These are phyloP conservation scores for Dryadomyces sulphureus DNA, from an alignment of 2,329 filamentous ascomycete species.

Conservation along the genomic window DNA sequence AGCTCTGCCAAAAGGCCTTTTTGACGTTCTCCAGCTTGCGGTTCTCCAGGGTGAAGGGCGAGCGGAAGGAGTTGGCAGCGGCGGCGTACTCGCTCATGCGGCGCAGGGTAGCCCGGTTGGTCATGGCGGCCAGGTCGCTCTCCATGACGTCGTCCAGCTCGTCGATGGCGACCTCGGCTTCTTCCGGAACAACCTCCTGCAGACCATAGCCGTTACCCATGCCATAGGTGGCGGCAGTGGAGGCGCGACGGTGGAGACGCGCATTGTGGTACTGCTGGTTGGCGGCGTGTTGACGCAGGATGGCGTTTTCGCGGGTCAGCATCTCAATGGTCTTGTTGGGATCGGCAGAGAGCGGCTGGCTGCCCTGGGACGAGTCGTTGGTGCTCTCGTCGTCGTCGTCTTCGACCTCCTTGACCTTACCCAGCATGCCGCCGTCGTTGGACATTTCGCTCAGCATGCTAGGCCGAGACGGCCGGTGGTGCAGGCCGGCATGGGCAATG, in stretches of 20 bases:
- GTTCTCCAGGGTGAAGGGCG: slow-evolving; percentile 39
- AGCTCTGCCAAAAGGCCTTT: slow-evolving; percentile 57
- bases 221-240: slow-evolving; percentile 37
- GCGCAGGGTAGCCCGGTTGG: slow-evolving; percentile 30
- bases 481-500: slow-evolving; percentile 50
- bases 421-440: slow-evolving; percentile 44
- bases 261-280: slow-evolving; percentile 36
- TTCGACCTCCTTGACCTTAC: slow-evolving; percentile 57
- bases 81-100: slow-evolving; percentile 40
- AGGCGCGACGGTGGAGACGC: slow-evolving; percentile 42
- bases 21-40: slow-evolving; percentile 51
- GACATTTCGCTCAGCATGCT: slow-evolving; percentile 64
- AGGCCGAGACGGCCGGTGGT: slow-evolving; percentile 67
- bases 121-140: slow-evolving; percentile 25
- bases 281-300: slow-evolving; percentile 38
- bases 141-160: slow-evolving; percentile 52
- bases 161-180: slow-evolving; percentile 59
- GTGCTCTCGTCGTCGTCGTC: slow-evolving; percentile 46
- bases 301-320: slow-evolving; percentile 46
- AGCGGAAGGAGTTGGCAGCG: slow-evolving; percentile 27
- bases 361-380: slow-evolving; percentile 39
- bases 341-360: slow-evolving; percentile 34
- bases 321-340: slow-evolving; percentile 51
- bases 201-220: slow-evolving; percentile 43
- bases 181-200: slow-evolving; percentile 45